A percentile compares a stretch with the other conserved stretches of the same genome.
phyloP scores from a whole-genome alignment of 257 asterid genomes.

The Apocynum venetum region DNA sequence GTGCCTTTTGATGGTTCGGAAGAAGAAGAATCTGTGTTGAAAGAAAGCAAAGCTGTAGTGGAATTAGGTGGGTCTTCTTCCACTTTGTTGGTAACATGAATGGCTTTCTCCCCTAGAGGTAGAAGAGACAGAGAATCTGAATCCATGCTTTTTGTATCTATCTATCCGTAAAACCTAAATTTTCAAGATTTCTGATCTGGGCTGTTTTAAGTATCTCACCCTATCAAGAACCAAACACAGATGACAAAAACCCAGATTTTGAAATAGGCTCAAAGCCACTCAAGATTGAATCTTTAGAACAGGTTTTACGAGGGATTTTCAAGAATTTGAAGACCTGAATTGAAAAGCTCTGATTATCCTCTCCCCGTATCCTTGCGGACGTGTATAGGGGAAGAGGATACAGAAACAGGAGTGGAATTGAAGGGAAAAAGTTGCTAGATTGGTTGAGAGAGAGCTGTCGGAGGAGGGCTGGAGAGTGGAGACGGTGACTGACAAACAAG shows the following conservation, averaged over 20 bases:
- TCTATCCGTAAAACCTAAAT: background rate
- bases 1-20: conserved; percentile 13
- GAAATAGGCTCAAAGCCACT: background rate
- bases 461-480: background rate
- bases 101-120: conserved; percentile 21
- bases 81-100: conserved; percentile 12
- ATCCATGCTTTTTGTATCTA: conserved; percentile 20
- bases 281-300: background rate
- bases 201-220: background rate
- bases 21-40: conserved; percentile 27
- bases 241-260: background rate
- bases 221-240: background rate
- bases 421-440: conserved; percentile 8
- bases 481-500: no score
- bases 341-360: background rate
- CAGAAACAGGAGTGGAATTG: background rate
- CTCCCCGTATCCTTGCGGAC: background rate
- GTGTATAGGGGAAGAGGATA: background rate
- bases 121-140: conserved; percentile 40
- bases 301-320: background rate
- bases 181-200: conserved; percentile 5
- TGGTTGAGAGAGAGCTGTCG: conserved; percentile 11
- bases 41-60: conserved; percentile 37
- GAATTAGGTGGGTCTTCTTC: conserved; percentile 38
- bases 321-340: background rate